Evolutionary conservation across 164 flowering plant genomes (phyloP).

Genomic region (Sedum album): DNA sequence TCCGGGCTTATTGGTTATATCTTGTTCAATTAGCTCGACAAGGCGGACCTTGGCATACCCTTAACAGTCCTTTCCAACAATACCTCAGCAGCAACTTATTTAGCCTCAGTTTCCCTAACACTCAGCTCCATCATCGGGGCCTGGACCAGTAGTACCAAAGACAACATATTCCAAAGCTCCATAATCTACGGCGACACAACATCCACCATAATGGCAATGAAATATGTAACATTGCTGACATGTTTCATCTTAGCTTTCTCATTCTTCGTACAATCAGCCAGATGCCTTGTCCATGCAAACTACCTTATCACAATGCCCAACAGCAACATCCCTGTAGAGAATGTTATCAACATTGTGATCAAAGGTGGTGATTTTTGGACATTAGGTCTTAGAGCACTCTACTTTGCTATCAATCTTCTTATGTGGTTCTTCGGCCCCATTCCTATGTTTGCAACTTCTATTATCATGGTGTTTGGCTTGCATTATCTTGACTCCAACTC

Average conservation of each 20-base stretch:
- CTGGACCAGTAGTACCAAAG: conserved; percentile 42
- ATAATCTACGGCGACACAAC: conserved; percentile 50
- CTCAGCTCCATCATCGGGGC: conserved; percentile 62
- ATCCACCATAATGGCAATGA: conserved; percentile 30
- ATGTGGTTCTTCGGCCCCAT: conserved; percentile 62
- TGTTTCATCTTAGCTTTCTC: conserved; percentile 58
- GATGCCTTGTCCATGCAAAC: conserved; percentile 46
- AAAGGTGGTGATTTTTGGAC: conserved; percentile 46
- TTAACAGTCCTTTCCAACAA: conserved; percentile 29
- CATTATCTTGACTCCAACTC: conserved; percentile 31
- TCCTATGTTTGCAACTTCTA: conserved; percentile 37
- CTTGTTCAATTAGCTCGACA: not conserved
- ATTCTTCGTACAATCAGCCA: conserved; percentile 42
- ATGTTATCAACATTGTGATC: conserved; percentile 36
- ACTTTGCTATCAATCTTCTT: conserved; percentile 37
- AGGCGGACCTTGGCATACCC: not conserved
- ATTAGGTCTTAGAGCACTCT: conserved; percentile 47
- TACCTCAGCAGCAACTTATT: conserved; percentile 43
- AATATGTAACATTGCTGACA: conserved; percentile 39
- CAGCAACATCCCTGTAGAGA: conserved; percentile 32
- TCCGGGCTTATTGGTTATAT: not conserved
- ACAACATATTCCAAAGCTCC: conserved; percentile 22
- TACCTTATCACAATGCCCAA: conserved; percentile 57
- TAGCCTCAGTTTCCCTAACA: conserved; percentile 39
- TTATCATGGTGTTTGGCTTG: conserved; percentile 29